Conservation (phyloP, 2,329 filamentous ascomycete species). For the Diaporthe nobilis region DNA sequence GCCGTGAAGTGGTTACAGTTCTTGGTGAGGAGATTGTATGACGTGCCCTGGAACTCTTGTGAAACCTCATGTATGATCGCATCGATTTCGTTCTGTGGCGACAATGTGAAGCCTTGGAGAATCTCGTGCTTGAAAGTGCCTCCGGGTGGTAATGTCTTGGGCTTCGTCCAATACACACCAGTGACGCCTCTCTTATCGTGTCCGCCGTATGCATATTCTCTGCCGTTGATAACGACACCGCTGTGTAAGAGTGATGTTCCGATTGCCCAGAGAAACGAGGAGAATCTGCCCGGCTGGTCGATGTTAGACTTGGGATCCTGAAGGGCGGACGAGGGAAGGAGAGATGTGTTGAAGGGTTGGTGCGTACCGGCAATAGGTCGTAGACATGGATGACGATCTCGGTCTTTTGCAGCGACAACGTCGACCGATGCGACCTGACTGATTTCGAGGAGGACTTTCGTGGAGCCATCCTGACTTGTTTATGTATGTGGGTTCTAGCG, state of each 20-base stretch:
- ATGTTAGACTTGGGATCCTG: constrained; percentile 36
- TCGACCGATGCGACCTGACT: constrained; percentile 70
- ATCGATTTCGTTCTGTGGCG: constrained; percentile 78
- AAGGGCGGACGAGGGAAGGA: constrained; percentile 2
- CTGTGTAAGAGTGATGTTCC: constrained; percentile 86
- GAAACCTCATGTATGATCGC: constrained; percentile 77
- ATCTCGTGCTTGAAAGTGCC: constrained; percentile 83
- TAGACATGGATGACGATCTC: constrained; percentile 85
- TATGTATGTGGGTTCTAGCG: background rate
- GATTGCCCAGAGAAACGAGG: constrained; percentile 83
- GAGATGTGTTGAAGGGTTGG: constrained; percentile 31
- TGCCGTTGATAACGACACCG: constrained; percentile 83
- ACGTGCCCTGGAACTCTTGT: constrained; percentile 79
- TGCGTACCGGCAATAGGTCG: constrained; percentile 77
- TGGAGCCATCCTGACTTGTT: constrained; percentile 55
- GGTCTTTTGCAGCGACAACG: constrained; percentile 78
- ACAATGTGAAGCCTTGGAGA: constrained; percentile 84
- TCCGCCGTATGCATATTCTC: constrained; percentile 88
- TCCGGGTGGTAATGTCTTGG: constrained; percentile 79
- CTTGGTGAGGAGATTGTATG: constrained; percentile 84
- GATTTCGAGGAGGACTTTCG: constrained; percentile 57
- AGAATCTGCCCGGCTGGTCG: constrained; percentile 77
- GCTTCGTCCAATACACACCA: constrained; percentile 87
- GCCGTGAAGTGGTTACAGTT: constrained; percentile 94
- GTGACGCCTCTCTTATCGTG: constrained; percentile 79